Conservation (phyloP, 257 asterid genomes). For the Pogostemon cablin region DNA sequence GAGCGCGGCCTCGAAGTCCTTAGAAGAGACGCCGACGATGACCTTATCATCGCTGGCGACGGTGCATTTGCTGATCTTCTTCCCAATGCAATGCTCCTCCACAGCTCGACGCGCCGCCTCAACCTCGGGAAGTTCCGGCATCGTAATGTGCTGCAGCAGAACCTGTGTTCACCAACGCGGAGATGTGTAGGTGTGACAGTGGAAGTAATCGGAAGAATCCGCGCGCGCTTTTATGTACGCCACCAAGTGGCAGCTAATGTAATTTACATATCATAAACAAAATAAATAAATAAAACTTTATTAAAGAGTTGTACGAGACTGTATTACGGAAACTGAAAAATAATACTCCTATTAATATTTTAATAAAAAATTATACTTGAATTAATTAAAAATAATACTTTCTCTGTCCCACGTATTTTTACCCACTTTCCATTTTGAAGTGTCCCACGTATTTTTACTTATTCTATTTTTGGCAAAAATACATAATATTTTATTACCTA, state of each 20-base stretch:
- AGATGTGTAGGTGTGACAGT: background rate
- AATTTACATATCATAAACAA: too few species aligned
- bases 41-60: slow-evolving; percentile 87
- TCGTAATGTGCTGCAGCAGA: slow-evolving; percentile 35
- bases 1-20: slow-evolving; percentile 77
- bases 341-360: too few species aligned
- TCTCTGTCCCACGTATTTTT: too few species aligned
- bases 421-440: too few species aligned
- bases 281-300: too few species aligned
- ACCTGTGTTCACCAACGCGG: slow-evolving; percentile 1
- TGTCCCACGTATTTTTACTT: too few species aligned
- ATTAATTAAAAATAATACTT: too few species aligned
- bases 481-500: too few species aligned
- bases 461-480: too few species aligned
- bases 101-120: slow-evolving; percentile 95
- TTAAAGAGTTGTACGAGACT: too few species aligned
- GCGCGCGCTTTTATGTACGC: slow-evolving; percentile 36
- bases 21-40: slow-evolving; percentile 71
- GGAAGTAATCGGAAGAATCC: slow-evolving; percentile 7
- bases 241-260: background rate
- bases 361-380: too few species aligned
- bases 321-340: too few species aligned
- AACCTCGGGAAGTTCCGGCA: slow-evolving; percentile 99
- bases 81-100: slow-evolving; percentile 80
- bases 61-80: slow-evolving; percentile 60